Evolutionary conservation across 192 early-diverging fungal species (phyloP), one percentile per base, ranked within the genome.

Genomic region (Backusella liffmaniae): DNA sequence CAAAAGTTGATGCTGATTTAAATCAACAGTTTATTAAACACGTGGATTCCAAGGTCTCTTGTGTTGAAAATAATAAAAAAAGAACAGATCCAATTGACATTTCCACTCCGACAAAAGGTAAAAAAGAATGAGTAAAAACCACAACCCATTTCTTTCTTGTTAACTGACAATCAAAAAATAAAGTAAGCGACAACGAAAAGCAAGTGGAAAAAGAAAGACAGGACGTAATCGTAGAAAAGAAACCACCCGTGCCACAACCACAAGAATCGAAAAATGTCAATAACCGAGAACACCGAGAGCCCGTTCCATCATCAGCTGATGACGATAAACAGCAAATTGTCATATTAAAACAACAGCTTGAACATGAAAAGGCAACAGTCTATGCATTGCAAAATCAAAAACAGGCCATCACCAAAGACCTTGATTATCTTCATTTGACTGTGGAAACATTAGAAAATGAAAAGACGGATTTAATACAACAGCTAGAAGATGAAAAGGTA

Each of bases 341-440:
- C 2, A 26, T 10, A 9, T 62, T 62, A 29, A 62, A 62, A 62
- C 9, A 62, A 29, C 73, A 67, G 21, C 51, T 79, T 9, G 26
- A 72, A 8, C 67, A 39, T n/a, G 76, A 81, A 42, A 32, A 35
- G 12, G 67, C 76, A 1, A 69, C 77, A 3, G 62, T 70, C 6
- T n/a, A 13, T 5, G 76, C 75, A 4, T 39, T 81, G 35, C 80
- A 81, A 66, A 73, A 76, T 10, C 80, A 81, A 32, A 81, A 81
- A 74, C 66, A 76, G 46, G 80, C 80, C 18, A 77, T 81, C 34
- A 34, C 73, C 5, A 77, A 75, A 41, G 80, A 81, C 66, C 66
- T 81, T 8, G 80, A 81, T 35, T 81, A 77, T 42, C 74, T 81
- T 37, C 73, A 62, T 42, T 42, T 72, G 70, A 81, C 76, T 8